Evolutionary conservation across 805 yeast species (phyloP).

Genomic region (Saccharomycopsis javanensis): DNA sequence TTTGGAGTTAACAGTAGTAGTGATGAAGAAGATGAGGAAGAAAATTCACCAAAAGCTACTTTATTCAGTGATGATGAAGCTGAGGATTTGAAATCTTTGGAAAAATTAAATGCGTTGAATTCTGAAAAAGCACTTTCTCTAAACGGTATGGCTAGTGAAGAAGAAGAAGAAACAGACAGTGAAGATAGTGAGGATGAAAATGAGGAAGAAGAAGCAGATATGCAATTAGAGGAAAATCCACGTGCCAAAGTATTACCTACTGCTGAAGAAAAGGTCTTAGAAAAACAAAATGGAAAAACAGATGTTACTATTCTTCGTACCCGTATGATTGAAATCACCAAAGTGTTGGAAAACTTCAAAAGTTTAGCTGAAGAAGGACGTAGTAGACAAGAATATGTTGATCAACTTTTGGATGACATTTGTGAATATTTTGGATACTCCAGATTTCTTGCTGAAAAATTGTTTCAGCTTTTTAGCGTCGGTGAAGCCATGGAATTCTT

Average conservation of each 20-base stretch:
- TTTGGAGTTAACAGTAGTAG: constrained; percentile 20
- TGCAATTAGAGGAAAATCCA: constrained; percentile 32
- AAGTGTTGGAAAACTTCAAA: constrained; percentile 85
- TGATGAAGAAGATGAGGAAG: constrained; percentile 15
- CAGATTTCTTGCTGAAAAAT: constrained; percentile 84
- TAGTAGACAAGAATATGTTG: constrained; percentile 74
- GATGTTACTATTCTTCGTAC: constrained; percentile 81
- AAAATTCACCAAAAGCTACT: constrained; percentile 2
- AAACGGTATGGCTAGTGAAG: constrained; percentile 22
- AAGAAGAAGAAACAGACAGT: constrained; percentile 30
- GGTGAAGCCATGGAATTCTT: constrained; percentile 96
- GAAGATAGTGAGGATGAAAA: constrained; percentile 26
- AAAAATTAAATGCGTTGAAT: constrained; percentile 19
- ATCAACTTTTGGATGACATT: constrained; percentile 73
- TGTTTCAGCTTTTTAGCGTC: constrained; percentile 85
- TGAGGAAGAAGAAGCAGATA: constrained; percentile 23
- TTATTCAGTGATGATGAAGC: constrained; percentile 19
- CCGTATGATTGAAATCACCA: constrained; percentile 90
- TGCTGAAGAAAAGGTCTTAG: constrained; percentile 49
- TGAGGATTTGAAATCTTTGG: constrained; percentile 21
- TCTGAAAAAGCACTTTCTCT: constrained; percentile 12
- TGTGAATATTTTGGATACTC: constrained; percentile 92
- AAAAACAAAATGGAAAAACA: constrained; percentile 44
- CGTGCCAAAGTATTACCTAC: constrained; percentile 71
- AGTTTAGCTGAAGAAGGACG: constrained; percentile 75